phyloP scores from a whole-genome alignment of 306 rosid species.

The Castanea sativa region DNA sequence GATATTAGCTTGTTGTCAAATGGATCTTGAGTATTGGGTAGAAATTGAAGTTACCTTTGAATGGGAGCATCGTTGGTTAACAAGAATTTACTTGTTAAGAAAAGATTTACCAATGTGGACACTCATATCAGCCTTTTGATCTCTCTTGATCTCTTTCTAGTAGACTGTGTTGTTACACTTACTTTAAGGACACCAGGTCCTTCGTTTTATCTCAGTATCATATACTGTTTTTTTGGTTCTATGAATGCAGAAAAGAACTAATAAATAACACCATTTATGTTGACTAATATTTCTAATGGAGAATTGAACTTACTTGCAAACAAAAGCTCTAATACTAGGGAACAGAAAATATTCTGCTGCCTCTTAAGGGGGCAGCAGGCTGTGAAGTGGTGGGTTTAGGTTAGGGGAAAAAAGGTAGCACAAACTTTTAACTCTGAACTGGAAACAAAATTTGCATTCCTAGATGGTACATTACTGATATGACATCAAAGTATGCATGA shows the following conservation, averaged over 20 bases:
- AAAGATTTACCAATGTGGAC: slow-evolving; percentile 13
- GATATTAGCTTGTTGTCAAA: neutral
- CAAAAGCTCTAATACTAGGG: neutral
- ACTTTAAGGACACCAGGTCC: slow-evolving; percentile 1
- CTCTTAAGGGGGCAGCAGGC: neutral
- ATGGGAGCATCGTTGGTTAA: neutral
- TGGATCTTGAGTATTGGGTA: neutral
- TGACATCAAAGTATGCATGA: neutral
- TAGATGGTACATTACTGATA: neutral
- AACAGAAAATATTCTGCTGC: neutral
- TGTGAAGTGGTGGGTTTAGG: neutral
- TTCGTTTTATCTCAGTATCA: neutral
- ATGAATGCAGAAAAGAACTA: neutral
- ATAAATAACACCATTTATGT: neutral
- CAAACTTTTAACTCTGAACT: neutral
- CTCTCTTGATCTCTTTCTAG: neutral
- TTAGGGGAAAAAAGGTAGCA: neutral
- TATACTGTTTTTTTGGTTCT: neutral
- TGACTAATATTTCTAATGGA: slow-evolving; percentile 1
- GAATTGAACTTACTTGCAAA: neutral
- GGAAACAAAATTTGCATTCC: neutral
- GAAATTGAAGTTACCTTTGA: neutral
- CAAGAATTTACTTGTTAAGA: neutral
- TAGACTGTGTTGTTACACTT: neutral
- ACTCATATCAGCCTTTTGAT: slow-evolving; percentile 7